Percentiles rank a stretch among this genome's conserved stretches.
Evolutionary conservation across 2,329 filamentous ascomycete genomes (phyloP).

Genomic region (Penicillium sp.): DNA sequence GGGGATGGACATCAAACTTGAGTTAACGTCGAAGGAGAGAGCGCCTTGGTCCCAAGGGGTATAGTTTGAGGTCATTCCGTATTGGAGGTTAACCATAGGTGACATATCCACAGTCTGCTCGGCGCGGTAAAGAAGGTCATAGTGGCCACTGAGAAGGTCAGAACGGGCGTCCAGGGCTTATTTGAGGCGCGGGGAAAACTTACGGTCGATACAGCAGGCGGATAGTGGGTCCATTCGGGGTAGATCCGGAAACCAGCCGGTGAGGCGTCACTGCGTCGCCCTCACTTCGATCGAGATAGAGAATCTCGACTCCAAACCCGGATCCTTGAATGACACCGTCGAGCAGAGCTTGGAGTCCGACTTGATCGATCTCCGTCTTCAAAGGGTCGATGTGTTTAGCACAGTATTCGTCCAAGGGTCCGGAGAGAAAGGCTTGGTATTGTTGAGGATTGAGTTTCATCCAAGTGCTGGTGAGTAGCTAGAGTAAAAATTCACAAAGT

Average conservation of each 20-base stretch:
- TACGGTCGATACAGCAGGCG: conserved; percentile 66
- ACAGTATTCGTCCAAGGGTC: conserved; percentile 66
- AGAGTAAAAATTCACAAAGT: conserved; percentile 16
- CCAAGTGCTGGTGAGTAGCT: conserved; percentile 80
- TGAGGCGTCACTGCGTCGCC: conserved; percentile 67
- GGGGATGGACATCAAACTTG: conserved; percentile 42
- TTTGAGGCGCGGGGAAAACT: conserved; percentile 9
- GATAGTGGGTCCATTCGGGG: conserved; percentile 59
- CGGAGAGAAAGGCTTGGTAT: conserved; percentile 71
- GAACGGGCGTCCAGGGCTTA: conserved; percentile 2
- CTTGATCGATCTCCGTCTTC: conserved; percentile 81
- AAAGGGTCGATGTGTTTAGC: conserved; percentile 68
- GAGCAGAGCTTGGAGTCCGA: conserved; percentile 75
- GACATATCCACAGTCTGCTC: conserved; percentile 43
- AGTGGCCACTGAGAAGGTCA: conserved; percentile 64
- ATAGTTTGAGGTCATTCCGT: conserved; percentile 40
- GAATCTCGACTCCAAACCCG: conserved; percentile 77
- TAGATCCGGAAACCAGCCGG: conserved; percentile 33
- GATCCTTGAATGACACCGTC: conserved; percentile 77
- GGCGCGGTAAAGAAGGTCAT: conserved; percentile 84
- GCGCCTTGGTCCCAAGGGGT: conserved; percentile 37
- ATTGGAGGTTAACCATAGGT: conserved; percentile 43
- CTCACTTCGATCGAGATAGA: conserved; percentile 83
- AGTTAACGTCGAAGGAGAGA: conserved; percentile 40
- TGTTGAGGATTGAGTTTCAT: conserved; percentile 70